Percentiles rank a stretch among this genome's conserved stretches.
phyloP scores from a whole-genome alignment of 129 eudicot species.

The Flaveria trinervia region DNA sequence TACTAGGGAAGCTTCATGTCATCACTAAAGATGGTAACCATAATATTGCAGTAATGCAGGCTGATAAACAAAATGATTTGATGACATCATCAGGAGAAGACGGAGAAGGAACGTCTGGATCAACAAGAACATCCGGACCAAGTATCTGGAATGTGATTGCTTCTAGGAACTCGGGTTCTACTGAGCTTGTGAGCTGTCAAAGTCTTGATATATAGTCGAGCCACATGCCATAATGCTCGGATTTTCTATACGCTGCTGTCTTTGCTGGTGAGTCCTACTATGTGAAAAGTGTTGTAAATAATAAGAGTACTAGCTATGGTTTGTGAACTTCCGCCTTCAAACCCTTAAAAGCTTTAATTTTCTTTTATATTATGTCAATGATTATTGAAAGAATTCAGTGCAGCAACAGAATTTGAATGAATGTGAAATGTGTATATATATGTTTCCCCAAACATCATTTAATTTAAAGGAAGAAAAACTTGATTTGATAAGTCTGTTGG shows the following conservation, averaged over 20 bases:
- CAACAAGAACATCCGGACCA: slow-evolving; percentile 30
- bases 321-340: not conserved
- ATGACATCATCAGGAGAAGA: slow-evolving; percentile 34
- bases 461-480: too few species aligned
- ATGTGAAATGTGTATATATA: too few species aligned
- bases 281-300: slow-evolving; percentile 9
- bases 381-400: not conserved
- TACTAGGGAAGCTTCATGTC: slow-evolving; percentile 81
- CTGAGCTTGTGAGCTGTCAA: slow-evolving; percentile 91
- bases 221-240: not conserved
- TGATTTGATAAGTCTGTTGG: too few species aligned
- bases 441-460: too few species aligned
- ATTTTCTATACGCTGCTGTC: not conserved
- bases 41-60: slow-evolving; percentile 78
- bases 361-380: not conserved
- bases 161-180: slow-evolving; percentile 55
- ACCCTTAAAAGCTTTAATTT: not conserved
- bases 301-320: not conserved
- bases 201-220: slow-evolving; percentile 62
- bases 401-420: not conserved
- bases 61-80: slow-evolving; percentile 35
- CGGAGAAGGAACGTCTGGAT: slow-evolving; percentile 40
- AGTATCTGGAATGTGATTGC: slow-evolving; percentile 78
- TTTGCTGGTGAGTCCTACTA: slow-evolving; percentile 2
- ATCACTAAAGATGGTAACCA: slow-evolving; percentile 78